Evolutionary conservation across 352 stramenopile genomes (phyloP).

Genomic region (Phytopythium helicoides): DNA sequence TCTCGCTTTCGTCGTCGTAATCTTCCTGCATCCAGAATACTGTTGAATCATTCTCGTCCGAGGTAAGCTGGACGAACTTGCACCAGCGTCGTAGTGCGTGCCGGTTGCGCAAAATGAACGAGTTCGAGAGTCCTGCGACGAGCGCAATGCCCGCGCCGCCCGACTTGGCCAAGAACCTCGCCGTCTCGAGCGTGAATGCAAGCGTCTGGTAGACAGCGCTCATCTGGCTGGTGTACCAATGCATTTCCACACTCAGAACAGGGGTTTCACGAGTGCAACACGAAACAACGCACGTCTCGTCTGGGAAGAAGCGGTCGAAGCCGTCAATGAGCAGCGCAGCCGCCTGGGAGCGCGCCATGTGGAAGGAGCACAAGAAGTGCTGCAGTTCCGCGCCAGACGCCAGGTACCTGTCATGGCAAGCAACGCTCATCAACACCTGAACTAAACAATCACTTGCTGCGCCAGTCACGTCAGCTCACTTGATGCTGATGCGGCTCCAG

Average conservation of each 20-base stretch:
- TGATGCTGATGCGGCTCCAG: constrained; percentile 63
- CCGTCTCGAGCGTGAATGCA: constrained; percentile 48
- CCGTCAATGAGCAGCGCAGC: constrained; percentile 56
- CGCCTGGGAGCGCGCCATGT: constrained; percentile 38
- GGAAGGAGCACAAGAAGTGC: constrained; percentile 57
- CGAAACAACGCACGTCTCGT: constrained; percentile 18
- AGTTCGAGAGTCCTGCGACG: constrained; percentile 25
- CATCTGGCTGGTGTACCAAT: constrained; percentile 17
- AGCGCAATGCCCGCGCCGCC: constrained; percentile 35
- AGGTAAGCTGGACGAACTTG: constrained; percentile 39
- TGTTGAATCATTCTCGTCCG: constrained; percentile 13
- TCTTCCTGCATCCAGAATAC: constrained; percentile 36
- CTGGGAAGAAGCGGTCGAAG: constrained; percentile 57
- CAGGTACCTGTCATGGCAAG: constrained; percentile 36
- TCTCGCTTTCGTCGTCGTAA: constrained; percentile 10
- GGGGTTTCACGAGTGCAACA: background rate
- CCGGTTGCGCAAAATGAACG: constrained; percentile 38
- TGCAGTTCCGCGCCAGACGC: constrained; percentile 41
- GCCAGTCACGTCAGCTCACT: constrained; percentile 18
- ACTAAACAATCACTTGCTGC: background rate
- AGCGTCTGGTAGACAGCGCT: constrained; percentile 61
- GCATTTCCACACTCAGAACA: constrained; percentile 3
- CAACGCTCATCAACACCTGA: background rate
- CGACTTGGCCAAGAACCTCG: constrained; percentile 41
- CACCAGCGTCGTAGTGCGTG: constrained; percentile 47